These are phyloP conservation scores for Coelastrella sp. DNA, from an alignment of 139 green algal genomes.

Conservation along the genomic window DNA sequence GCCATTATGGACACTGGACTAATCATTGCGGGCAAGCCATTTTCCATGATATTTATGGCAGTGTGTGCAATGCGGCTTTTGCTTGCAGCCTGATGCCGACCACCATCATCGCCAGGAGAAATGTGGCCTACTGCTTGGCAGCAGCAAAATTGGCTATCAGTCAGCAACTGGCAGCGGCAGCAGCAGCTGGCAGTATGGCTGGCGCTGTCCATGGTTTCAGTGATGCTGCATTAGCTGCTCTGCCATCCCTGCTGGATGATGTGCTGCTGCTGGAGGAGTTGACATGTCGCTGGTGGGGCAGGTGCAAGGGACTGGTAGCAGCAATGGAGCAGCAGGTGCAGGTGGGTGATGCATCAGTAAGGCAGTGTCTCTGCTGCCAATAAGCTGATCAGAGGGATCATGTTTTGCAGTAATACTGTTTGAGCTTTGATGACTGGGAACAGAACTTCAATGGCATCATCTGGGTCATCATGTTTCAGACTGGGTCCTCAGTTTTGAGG, in stretches of 20 bases:
- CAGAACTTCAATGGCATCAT: background rate
- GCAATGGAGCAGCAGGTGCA: background rate
- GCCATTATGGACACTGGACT: too few relatives aligned
- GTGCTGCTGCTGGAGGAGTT: slow-evolving; percentile 58
- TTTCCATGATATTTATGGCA: background rate
- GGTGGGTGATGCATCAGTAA: background rate
- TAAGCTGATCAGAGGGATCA: background rate
- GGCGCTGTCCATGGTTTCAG: slow-evolving; percentile 15
- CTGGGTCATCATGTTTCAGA: too few relatives aligned
- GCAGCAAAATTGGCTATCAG: slow-evolving; percentile 46
- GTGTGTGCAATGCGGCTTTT: too few relatives aligned
- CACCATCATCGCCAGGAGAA: slow-evolving; percentile 54
- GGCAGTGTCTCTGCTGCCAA: too few relatives aligned
- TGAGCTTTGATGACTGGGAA: background rate
- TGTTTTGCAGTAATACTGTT: background rate
- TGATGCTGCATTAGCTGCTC: slow-evolving; percentile 54
- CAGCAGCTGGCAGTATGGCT: slow-evolving; percentile 4
- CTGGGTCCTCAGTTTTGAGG: too few relatives aligned
- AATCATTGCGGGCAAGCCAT: background rate
- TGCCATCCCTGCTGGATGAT: slow-evolving; percentile 54
- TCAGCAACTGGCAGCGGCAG: slow-evolving; percentile 50
- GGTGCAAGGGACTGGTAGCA: slow-evolving; percentile 48
- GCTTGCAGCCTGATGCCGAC: slow-evolving; percentile 58
- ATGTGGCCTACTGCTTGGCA: slow-evolving; percentile 51
- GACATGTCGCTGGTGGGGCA: slow-evolving; percentile 56